Evolutionary conservation across 192 early-diverging fungal species (phyloP).

Genomic region (Coemansia sp.): DNA sequence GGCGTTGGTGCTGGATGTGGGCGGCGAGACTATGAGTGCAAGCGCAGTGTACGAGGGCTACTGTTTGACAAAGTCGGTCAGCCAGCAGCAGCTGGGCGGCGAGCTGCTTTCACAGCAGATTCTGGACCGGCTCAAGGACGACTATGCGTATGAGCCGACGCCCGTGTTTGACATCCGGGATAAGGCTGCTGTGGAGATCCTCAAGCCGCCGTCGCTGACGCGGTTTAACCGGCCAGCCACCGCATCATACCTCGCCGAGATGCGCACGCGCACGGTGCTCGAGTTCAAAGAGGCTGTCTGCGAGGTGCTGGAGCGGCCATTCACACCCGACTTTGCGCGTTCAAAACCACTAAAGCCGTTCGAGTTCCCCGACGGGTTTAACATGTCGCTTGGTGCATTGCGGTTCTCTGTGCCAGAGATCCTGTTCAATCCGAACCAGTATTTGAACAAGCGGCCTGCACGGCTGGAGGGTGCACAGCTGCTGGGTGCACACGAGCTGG

Average conservation of each 20-base stretch:
- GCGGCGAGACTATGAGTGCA: slow-evolving; percentile 81
- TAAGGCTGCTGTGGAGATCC: slow-evolving; percentile 73
- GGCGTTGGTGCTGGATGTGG: slow-evolving; percentile 90
- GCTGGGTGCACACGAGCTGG: slow-evolving; percentile 71
- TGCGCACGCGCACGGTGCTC: slow-evolving; percentile 72
- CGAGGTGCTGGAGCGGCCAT: slow-evolving; percentile 60
- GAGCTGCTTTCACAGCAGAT: slow-evolving; percentile 80
- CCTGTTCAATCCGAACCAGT: slow-evolving; percentile 77
- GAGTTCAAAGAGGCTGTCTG: slow-evolving; percentile 96
- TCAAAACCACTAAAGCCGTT: slow-evolving; percentile 78
- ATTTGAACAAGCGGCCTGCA: slow-evolving; percentile 44
- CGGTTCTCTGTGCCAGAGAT: slow-evolving; percentile 83
- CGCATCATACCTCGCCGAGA: slow-evolving; percentile 67
- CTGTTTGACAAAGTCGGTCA: slow-evolving; percentile 82
- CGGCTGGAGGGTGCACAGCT: slow-evolving; percentile 13
- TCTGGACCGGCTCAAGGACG: slow-evolving; percentile 57
- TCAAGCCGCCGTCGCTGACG: slow-evolving; percentile 58
- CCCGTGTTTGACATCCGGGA: slow-evolving; percentile 82
- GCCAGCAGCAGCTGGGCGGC: slow-evolving; percentile 72
- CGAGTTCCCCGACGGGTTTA: slow-evolving; percentile 96
- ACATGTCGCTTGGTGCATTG: slow-evolving; percentile 72
- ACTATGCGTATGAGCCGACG: slow-evolving; percentile 62
- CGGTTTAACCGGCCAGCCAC: slow-evolving; percentile 20
- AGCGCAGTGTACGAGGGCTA: slow-evolving; percentile 97
- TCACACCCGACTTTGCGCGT: slow-evolving; percentile 27